These are phyloP conservation scores for Russula sp. DNA, from an alignment of 768 basidiomycete species.

Conservation along the genomic window DNA sequence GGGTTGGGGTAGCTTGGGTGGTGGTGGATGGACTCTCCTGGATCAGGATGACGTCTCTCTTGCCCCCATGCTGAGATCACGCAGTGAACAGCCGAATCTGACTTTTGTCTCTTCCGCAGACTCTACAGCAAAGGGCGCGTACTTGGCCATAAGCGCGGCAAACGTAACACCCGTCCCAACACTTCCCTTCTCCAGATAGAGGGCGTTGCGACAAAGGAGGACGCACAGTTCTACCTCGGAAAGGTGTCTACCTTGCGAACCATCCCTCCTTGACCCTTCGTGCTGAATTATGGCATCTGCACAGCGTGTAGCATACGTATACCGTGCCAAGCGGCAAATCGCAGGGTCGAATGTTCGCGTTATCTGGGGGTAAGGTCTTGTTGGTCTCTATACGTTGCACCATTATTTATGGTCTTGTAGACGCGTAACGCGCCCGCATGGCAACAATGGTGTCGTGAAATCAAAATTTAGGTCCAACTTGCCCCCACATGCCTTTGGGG, in stretches of 20 bases:
- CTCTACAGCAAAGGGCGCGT: conserved; percentile 96
- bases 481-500: conserved; percentile 92
- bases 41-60: conserved; percentile 24
- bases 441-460: conserved; percentile 93
- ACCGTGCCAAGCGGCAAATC: conserved; percentile 93
- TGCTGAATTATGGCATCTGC: conserved; percentile 3
- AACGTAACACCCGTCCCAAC: conserved; percentile 94
- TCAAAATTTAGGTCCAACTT: conserved; percentile 96
- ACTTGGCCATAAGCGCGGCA: conserved; percentile 97
- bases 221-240: conserved; percentile 97
- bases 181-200: conserved; percentile 97
- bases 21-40: conserved; percentile 47
- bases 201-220: conserved; percentile 89
- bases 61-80: not conserved
- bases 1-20: conserved; percentile 33
- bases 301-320: conserved; percentile 95
- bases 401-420: conserved; percentile 39
- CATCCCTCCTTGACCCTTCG: not conserved
- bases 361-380: conserved; percentile 88
- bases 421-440: conserved; percentile 91
- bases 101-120: conserved; percentile 46
- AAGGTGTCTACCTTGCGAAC: conserved; percentile 59
- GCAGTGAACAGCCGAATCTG: conserved; percentile 14
- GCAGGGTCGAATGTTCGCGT: conserved; percentile 95
- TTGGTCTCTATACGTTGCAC: not conserved